These are phyloP conservation scores for Bruguiera parviflora DNA, from an alignment of 345 rosid genomes.

Conservation along the genomic window DNA sequence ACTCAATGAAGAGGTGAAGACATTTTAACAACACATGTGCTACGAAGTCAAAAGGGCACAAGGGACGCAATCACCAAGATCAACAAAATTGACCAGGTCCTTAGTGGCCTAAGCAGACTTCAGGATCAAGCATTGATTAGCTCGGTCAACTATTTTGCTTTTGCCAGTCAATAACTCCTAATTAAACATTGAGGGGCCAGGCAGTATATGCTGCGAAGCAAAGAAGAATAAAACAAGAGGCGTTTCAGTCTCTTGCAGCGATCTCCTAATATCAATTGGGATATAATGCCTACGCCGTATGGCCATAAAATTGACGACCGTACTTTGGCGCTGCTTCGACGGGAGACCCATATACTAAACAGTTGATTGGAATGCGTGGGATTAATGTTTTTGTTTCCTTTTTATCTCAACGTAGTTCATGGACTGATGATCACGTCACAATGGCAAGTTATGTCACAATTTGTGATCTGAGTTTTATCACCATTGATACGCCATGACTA, in stretches of 20 bases:
- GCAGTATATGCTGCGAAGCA: too few species aligned
- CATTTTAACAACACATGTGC: neutral
- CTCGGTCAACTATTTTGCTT: neutral
- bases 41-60: slow-evolving; percentile 14
- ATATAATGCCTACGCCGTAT: neutral
- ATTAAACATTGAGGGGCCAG: too few species aligned
- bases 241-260: too few species aligned
- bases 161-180: neutral
- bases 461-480: slow-evolving; percentile 11
- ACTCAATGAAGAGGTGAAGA: too few species aligned
- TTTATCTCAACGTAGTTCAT: neutral
- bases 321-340: neutral
- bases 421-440: neutral
- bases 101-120: neutral
- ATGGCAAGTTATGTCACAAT: neutral
- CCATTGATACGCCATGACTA: slow-evolving; percentile 6
- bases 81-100: slow-evolving; percentile 13
- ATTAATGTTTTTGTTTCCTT: neutral
- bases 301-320: neutral
- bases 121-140: neutral
- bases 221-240: too few species aligned
- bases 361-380: neutral
- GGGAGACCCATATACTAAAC: neutral
- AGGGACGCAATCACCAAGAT: neutral
- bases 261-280: too few species aligned